Conservation (phyloP, 495 filamentous ascomycete species). For the Penicillium daleae region DNA sequence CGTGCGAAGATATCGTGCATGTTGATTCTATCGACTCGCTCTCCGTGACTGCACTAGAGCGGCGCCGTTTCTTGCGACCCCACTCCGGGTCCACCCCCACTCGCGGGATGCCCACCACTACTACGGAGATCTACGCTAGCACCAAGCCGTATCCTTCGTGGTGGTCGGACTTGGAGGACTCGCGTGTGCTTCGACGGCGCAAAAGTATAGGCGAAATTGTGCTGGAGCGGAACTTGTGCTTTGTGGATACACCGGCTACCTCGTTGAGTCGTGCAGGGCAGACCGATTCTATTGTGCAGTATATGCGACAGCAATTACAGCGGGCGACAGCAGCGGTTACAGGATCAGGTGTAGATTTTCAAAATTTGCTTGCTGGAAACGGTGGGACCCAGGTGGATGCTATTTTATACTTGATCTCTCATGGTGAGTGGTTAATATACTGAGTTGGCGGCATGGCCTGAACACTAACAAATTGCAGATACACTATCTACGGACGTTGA, state of each 20-base stretch:
- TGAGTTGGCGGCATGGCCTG: not conserved
- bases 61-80: conserved; percentile 34
- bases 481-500: conserved; percentile 75
- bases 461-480: conserved; percentile 45
- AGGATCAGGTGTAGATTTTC: conserved; percentile 71
- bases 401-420: conserved; percentile 77
- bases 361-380: conserved; percentile 79
- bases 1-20: conserved; percentile 96
- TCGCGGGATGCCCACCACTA: conserved; percentile 39
- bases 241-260: conserved; percentile 89
- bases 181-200: conserved; percentile 66
- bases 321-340: conserved; percentile 62
- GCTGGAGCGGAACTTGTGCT: conserved; percentile 91
- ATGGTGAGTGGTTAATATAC: conserved; percentile 54
- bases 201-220: conserved; percentile 83
- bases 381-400: conserved; percentile 90
- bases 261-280: conserved; percentile 66
- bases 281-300: conserved; percentile 70
- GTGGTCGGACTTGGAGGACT: conserved; percentile 91
- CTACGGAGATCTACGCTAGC: conserved; percentile 88
- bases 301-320: conserved; percentile 74
- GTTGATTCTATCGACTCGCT: conserved; percentile 86
- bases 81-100: conserved; percentile 36
- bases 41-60: conserved; percentile 31
- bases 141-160: conserved; percentile 90